Base-by-base conservation (phyloP, 2,329 filamentous ascomycete genomes). In the Sarocladium kiliense region DNA sequence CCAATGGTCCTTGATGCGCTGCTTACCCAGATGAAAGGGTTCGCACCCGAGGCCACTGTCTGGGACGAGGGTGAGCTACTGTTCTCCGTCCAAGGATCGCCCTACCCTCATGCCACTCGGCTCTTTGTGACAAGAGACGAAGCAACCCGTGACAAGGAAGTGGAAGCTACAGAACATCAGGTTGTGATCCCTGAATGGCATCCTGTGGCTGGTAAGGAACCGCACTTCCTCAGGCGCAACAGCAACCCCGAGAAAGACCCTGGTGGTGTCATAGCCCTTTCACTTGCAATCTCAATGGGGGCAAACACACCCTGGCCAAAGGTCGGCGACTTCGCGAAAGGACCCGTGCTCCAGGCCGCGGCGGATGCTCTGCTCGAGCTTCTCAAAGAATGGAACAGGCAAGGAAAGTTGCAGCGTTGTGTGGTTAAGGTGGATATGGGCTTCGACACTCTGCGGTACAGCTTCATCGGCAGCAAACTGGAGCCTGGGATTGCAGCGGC, bases 21-120 rank as follows among this genome's bases (percentile, higher is more conserved):
- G 23, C 23, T 54, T 25, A 18, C 3, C 9, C 34, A 23, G n/a
- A 14, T 27, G 16, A 19, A 41, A 10, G 18, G 21, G 19, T 42
- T 26, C 19, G 51, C 32, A 7, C 51, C 51, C 14, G 23, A 26
- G 7, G 18, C 36, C 19, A 41, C 30, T 10, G 3, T 54, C n/a
- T 54, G 51, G 51, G 51, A 54, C 23, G 51, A 54, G 21, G 51
- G 51, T n/a, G 51, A 42, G 19, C 37, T 54, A 3, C 3, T 27
- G 26, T 39, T 54, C 23, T 42, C 18, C 7, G 36, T 54, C 36
- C n/a, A 54, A 25, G 51, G 51, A 3, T 3, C 14, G 5, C 32
- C 21, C 6, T 54, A 54, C 23, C 51, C 51, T 18, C 23, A 54
- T 18, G 18, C 51, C 23, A 42, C 32, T 10, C 34, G 51, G 4